Base-by-base conservation (phyloP, 2,329 filamentous ascomycete genomes). In the Sclerotinia trifoliorum region DNA sequence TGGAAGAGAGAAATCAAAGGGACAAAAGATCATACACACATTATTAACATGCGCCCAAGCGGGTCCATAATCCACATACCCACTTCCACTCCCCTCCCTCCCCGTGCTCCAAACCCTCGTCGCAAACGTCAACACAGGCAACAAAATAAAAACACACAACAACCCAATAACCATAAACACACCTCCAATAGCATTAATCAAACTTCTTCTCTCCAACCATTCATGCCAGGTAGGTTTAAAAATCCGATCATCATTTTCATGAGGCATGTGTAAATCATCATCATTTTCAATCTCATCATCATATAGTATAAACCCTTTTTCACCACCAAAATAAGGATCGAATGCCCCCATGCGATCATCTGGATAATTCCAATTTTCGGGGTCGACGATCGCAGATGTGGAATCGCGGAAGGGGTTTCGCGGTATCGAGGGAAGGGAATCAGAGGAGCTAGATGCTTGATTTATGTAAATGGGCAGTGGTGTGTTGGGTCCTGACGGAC, bases 211-310 rank as follows among this genome's bases (percentile, higher is more conserved):
- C 10, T 78, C 76, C 63, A 83, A 82, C 70, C 81, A 81, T 29
- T 85, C 82, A 61, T 76, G 79, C 69, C 79, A 76, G 21, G 74
- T 79, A 10, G 81, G 75, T 71, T 79, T 83, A 76, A 68, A 80
- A 7, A 39, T 68, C 11, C 66, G 77, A 69, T 84, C 83, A 69
- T 84, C 83, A 70, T 84, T 82, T 61, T 81, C 80, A 58, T 78
- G 77, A 13, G 84, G 84, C 78, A 83, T 82, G 69, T 86, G 84
- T 76, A 85, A 80, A 35, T 82, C 81, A 70, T 86, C 84, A 70
- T 86, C 84, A 35, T 80, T 79, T 73, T 86, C 84, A 60, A 81
- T 78, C 69, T 84, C 80, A 69, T 85, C 80, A 19, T 78, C 77
- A 70, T 83, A 83, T 26, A 85, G 73, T 5, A 83, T 76, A 54